These are phyloP conservation scores for Oryza brachyantha DNA, from an alignment of 176 grass and related monocot species.

Conservation along the genomic window DNA sequence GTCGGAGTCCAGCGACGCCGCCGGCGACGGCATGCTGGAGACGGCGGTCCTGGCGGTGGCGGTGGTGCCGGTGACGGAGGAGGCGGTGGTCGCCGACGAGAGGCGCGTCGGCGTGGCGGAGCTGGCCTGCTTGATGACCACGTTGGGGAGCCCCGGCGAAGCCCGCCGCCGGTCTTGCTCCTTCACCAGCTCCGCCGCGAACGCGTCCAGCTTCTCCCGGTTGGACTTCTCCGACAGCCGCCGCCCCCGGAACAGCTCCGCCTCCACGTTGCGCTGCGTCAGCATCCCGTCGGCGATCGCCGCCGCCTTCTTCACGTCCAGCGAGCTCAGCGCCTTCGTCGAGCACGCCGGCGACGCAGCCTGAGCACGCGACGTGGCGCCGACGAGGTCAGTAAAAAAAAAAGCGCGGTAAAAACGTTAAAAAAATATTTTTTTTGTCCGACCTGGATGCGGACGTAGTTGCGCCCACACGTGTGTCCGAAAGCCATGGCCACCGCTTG, in stretches of 20 bases:
- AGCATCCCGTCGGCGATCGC: conserved; percentile 50
- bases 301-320: conserved; percentile 32
- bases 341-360: conserved; percentile 21
- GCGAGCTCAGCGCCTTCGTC: neutral
- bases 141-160: conserved; percentile 19
- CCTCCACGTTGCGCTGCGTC: conserved; percentile 61
- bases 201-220: conserved; percentile 60
- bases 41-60: conserved; percentile 4
- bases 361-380: neutral
- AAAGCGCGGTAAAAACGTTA: too few species aligned
- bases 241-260: conserved; percentile 46
- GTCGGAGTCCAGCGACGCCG: conserved; percentile 40
- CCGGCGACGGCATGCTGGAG: conserved; percentile 40
- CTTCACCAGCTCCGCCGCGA: conserved; percentile 57
- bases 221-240: conserved; percentile 59
- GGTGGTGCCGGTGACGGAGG: neutral
- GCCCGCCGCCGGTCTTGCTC: conserved; percentile 42
- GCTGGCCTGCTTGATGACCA: conserved; percentile 46
- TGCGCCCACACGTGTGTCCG: conserved; percentile 51
- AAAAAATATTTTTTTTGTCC: neutral
- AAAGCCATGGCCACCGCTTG: conserved; percentile 78
- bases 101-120: conserved; percentile 3
- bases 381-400: neutral
- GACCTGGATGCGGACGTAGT: conserved; percentile 74
- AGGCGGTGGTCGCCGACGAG: conserved; percentile 34